Conservation (phyloP, 169 alveolate genomes). For the Cryptosporidium tyzzeri region DNA sequence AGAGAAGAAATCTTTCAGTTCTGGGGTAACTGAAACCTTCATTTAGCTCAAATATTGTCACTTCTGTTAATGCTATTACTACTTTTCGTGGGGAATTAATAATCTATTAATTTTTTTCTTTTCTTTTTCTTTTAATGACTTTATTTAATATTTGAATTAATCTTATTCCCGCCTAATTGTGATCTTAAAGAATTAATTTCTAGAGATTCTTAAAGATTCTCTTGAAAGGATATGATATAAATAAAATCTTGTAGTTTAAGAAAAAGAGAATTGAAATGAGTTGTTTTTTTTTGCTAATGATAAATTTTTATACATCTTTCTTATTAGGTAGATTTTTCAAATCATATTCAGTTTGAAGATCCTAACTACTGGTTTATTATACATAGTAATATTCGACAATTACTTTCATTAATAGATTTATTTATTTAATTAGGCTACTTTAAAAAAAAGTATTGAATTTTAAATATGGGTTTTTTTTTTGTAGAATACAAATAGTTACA, state of each 20-base stretch:
- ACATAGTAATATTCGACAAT: too few species aligned
- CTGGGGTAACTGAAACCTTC: conserved; percentile 65
- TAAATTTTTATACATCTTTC: too few species aligned
- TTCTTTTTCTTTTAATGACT: neutral
- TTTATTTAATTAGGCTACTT: too few species aligned
- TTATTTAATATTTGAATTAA: neutral
- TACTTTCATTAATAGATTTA: too few species aligned
- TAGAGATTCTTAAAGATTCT: neutral
- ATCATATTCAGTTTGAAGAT: neutral
- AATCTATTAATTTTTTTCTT: neutral
- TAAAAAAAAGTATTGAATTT: too few species aligned
- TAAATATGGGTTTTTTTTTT: too few species aligned
- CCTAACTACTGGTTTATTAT: too few species aligned
- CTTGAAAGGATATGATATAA: neutral
- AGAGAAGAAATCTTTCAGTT: conserved; percentile 37
- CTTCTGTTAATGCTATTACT: neutral
- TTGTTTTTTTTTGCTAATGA: neutral
- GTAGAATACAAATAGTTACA: too few species aligned
- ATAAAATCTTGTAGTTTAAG: neutral
- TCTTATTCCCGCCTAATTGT: neutral
- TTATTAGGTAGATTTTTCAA: too few species aligned
- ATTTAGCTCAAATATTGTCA: conserved; percentile 17
- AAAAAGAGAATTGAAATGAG: neutral
- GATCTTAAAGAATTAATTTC: neutral
- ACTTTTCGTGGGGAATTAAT: neutral